phyloP scores from a whole-genome alignment of 345 rosid species.

The Hirschfeldia incana region DNA sequence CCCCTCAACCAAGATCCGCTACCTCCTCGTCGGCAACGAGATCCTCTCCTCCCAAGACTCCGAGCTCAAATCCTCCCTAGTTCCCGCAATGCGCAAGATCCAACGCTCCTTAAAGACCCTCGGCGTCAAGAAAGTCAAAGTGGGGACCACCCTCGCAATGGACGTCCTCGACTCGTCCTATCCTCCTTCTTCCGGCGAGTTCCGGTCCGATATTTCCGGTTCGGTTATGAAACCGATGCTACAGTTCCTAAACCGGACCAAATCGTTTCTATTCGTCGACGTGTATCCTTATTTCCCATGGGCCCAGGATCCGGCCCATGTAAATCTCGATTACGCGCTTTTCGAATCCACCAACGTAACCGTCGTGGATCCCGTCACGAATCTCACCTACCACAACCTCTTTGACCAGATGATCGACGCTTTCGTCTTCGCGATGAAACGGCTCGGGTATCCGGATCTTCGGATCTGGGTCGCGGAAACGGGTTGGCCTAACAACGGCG shows the following conservation, averaged over 20 bases:
- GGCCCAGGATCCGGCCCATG: constrained; percentile 52
- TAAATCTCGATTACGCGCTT: constrained; percentile 71
- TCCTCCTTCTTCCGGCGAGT: constrained; percentile 86
- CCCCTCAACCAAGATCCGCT: constrained; percentile 69
- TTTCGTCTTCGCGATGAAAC: constrained; percentile 70
- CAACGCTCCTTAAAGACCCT: constrained; percentile 49
- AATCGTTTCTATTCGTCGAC: constrained; percentile 80
- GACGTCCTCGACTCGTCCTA: constrained; percentile 69
- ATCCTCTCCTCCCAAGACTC: constrained; percentile 52
- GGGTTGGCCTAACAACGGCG: constrained; percentile 94
- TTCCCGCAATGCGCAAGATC: constrained; percentile 81
- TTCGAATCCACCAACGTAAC: constrained; percentile 53
- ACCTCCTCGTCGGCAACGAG: constrained; percentile 88
- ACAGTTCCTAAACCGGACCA: constrained; percentile 81
- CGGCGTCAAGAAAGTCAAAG: constrained; percentile 60
- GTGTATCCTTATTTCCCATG: constrained; percentile 85
- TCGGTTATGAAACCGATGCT: constrained; percentile 70
- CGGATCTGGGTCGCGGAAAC: constrained; percentile 93
- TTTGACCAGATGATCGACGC: constrained; percentile 96
- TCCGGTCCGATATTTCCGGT: constrained; percentile 62
- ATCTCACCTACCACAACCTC: constrained; percentile 68
- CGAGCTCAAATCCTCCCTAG: constrained; percentile 51
- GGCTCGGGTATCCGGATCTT: constrained; percentile 65
- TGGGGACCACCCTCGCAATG: constrained; percentile 70
- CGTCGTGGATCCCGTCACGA: constrained; percentile 63